A percentile compares a stretch with the other conserved stretches of the same genome.
These are phyloP conservation scores for Paulownia fortunei DNA, from an alignment of 257 asterid species.

Conservation along the genomic window DNA sequence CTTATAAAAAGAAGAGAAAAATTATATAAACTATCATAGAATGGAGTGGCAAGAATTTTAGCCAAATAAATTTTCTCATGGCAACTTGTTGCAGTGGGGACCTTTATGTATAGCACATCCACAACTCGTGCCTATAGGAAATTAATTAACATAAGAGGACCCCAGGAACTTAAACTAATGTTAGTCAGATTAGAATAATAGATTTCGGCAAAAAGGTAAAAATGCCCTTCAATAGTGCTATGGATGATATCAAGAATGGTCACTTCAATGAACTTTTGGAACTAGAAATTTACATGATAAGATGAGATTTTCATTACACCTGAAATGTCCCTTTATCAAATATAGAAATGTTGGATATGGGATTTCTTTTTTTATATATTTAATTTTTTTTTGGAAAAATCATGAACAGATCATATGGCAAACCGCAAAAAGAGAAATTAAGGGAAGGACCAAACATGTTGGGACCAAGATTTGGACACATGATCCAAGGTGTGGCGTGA, in stretches of 20 bases:
- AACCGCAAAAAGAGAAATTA: slow-evolving; percentile 34
- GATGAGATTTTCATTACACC: slow-evolving; percentile 21
- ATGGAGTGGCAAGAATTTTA: slow-evolving; percentile 31
- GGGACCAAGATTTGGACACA: slow-evolving; percentile 88
- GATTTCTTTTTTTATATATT: background rate
- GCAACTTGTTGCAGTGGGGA: slow-evolving; percentile 43
- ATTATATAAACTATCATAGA: slow-evolving; percentile 10
- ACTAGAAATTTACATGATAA: background rate
- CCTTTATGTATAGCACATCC: slow-evolving; percentile 8
- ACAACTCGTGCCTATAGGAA: slow-evolving; percentile 27
- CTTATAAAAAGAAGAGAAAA: slow-evolving; percentile 48
- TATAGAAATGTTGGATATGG: slow-evolving; percentile 18
- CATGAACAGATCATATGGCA: slow-evolving; percentile 45
- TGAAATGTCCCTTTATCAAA: slow-evolving; percentile 29
- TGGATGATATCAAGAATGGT: slow-evolving; percentile 21
- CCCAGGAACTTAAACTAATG: background rate
- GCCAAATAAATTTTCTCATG: background rate
- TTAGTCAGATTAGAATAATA: slow-evolving; percentile 2
- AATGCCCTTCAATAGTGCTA: background rate
- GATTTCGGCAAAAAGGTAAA: background rate
- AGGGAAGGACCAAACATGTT: slow-evolving; percentile 44
- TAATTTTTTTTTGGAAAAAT: slow-evolving; percentile 16
- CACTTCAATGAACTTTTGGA: slow-evolving; percentile 19
- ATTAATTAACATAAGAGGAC: slow-evolving; percentile 8
- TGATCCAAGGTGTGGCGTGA: slow-evolving; percentile 85